A percentile compares a stretch with the other conserved stretches of the same genome.
Evolutionary conservation across 2,329 filamentous ascomycete species (phyloP).

Genomic region (Myriosclerotinia curreyana): DNA sequence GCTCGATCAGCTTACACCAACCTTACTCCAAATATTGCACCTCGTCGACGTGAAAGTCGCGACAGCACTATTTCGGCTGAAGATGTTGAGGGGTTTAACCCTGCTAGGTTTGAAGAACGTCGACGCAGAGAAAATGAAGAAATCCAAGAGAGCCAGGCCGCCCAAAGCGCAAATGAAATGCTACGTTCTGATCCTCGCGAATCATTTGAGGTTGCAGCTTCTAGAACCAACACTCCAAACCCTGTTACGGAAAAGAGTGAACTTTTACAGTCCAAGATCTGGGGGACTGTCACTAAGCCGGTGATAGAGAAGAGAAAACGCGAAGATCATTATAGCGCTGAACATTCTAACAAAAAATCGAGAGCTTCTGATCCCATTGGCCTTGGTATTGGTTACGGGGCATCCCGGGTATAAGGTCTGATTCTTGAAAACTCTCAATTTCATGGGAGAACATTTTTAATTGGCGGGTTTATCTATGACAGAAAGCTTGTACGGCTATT

Average conservation of each 20-base stretch:
- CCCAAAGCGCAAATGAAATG: slow-evolving; percentile 72
- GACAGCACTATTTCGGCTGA: slow-evolving; percentile 81
- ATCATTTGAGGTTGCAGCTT: slow-evolving; percentile 40
- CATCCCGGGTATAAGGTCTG: slow-evolving; percentile 20
- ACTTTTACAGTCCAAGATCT: slow-evolving; percentile 59
- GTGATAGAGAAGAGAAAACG: slow-evolving; percentile 42
- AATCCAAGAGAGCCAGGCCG: slow-evolving; percentile 71
- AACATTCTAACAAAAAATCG: slow-evolving; percentile 47
- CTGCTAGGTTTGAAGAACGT: slow-evolving; percentile 44
- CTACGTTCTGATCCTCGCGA: slow-evolving; percentile 55
- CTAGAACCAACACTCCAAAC: slow-evolving; percentile 39
- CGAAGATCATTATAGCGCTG: slow-evolving; percentile 25
- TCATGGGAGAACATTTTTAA: not conserved
- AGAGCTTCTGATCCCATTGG: slow-evolving; percentile 50
- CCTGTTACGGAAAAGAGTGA: slow-evolving; percentile 43
- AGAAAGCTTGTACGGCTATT: not conserved
- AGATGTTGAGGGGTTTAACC: slow-evolving; percentile 53
- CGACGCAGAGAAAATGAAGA: slow-evolving; percentile 55
- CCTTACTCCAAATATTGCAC: slow-evolving; percentile 29
- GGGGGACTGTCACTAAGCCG: slow-evolving; percentile 56
- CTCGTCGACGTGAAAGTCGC: slow-evolving; percentile 62
- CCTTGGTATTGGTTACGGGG: slow-evolving; percentile 50
- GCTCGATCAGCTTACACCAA: slow-evolving; percentile 45
- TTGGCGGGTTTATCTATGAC: not conserved
- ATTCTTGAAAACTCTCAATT: not conserved